Evolutionary conservation across 441 rosid genomes (phyloP).

Genomic region (Flueggea neowawraea): DNA sequence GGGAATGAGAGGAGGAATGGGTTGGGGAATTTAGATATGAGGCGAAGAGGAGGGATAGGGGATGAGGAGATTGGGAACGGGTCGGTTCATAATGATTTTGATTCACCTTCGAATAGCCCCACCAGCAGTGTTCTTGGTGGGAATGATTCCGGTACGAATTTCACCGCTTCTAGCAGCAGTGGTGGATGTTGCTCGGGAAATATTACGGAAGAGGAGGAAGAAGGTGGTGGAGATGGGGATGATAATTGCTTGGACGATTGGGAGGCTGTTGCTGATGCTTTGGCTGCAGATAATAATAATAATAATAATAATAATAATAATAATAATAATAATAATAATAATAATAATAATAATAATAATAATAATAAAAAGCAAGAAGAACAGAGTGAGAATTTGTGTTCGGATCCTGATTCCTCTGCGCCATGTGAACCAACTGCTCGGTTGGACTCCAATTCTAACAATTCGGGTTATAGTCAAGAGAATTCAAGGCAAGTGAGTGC

Average conservation of each 20-base stretch:
- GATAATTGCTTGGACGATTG: conserved; percentile 87
- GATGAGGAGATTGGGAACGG: conserved; percentile 29
- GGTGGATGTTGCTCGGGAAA: conserved; percentile 81
- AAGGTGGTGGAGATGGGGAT: conserved; percentile 58
- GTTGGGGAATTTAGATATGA: conserved; percentile 38
- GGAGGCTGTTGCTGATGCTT: conserved; percentile 98
- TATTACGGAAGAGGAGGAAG: conserved; percentile 79
- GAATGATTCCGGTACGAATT: conserved; percentile 45
- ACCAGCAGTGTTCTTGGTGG: conserved; percentile 37
- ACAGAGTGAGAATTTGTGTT: conserved; percentile 24
- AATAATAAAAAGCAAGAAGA: conserved; percentile 42
- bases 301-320: too few relatives aligned
- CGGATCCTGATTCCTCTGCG: conserved; percentile 17
- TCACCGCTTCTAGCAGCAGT: conserved; percentile 37
- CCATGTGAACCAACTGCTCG: conserved; percentile 23
- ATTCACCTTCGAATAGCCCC: conserved; percentile 68
- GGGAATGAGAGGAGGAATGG: conserved; percentile 28
- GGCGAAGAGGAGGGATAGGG: conserved; percentile 18
- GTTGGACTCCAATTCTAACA: conserved; percentile 17
- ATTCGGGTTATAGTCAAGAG: conserved; percentile 21
- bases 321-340: too few relatives aligned
- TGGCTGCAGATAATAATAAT: conserved; percentile 62
- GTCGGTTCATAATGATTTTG: conserved; percentile 47
- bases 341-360: too few relatives aligned
- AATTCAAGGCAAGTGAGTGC: conserved; percentile 28